Base-by-base conservation (phyloP, 2,329 filamentous ascomycete genomes). In the Stachybotrys elegans region DNA sequence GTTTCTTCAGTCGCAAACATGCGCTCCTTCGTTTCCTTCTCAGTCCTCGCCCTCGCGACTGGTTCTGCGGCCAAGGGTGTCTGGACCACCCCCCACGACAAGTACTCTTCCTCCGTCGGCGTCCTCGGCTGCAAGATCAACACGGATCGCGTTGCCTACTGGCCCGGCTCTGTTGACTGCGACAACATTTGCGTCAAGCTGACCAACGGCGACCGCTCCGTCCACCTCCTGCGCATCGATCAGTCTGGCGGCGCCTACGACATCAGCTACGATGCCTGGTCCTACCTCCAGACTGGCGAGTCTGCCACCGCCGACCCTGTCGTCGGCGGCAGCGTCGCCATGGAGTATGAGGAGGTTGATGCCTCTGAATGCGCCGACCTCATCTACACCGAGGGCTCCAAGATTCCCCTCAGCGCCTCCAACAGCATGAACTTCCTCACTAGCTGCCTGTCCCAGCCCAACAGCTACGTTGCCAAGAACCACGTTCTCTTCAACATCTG, bases 81-180 rank as follows among this genome's bases (percentile, higher is more conserved):
- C 17, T 49, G 45, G 44, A 45, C 39, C 9, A 78, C 75, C 7
- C 74, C 74, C 11, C 75, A 78, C 57, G 70, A 71, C 48, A 63
- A 61, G 49, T 78, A 68, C 61, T 73, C 70, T 2, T 75, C 71
- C 3, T 76, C 73, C 1, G 59, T 76, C 43, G 75, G 75, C 31
- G 74, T 78, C 3, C 64, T 77, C n/a, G 75, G 75, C 39, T 78
- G 75, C 68, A 72, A 76, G 55, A 67, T 78, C 56, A 58, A 78
- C 61, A 75, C 70, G 42, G 70, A 78, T 62, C 72, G 74, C 38
- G 67, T 78, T 40, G 74, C 75, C 32, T 78, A 78, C 65, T 78
- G 72, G 71, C 75, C 75, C 2, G 53, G 50, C 23, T 57, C 64
- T 9, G 65, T 74, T 35, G 65, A 67, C 60, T 78, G 75, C 64